A percentile compares a stretch with the other conserved stretches of the same genome.
Conservation (phyloP, 2,329 filamentous ascomycete genomes). For the Dichotomopilus funicola region DNA sequence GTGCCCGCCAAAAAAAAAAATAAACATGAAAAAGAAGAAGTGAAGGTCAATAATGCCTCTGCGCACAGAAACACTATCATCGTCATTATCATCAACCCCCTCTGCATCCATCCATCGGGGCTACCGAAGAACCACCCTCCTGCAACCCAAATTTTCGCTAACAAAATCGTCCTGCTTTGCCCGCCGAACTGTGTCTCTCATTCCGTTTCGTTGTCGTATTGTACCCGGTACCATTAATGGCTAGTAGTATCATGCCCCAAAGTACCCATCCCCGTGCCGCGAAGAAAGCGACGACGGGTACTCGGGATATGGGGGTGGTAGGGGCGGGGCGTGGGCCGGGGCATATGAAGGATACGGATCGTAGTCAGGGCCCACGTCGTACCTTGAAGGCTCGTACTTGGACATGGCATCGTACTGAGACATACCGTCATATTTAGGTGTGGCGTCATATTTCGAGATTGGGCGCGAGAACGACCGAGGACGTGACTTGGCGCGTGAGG, state of each 20-base stretch:
- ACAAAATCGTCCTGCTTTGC: too few relatives aligned
- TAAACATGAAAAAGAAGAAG: constrained; percentile 9
- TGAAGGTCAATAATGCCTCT: constrained; percentile 4
- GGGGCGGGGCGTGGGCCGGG: constrained; percentile 9
- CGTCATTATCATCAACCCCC: constrained; percentile 12
- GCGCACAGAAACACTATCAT: constrained; percentile 7
- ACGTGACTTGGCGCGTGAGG: constrained; percentile 48
- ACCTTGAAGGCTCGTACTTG: neutral
- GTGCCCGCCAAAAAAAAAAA: constrained; percentile 1
- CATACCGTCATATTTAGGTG: neutral
- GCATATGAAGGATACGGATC: constrained; percentile 4
- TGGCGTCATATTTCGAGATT: constrained; percentile 5
- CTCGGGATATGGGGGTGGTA: constrained; percentile 21
- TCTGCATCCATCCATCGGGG: neutral
- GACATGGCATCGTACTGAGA: constrained; percentile 3
- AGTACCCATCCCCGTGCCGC: constrained; percentile 12
- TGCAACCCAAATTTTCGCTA: too few relatives aligned
- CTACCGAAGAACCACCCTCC: too few relatives aligned
- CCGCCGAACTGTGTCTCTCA: neutral
- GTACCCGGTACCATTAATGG: constrained; percentile 1
- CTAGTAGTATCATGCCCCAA: neutral
- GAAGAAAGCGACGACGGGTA: constrained; percentile 19
- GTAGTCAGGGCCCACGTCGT: neutral
- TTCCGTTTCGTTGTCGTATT: neutral
- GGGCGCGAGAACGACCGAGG: constrained; percentile 38